Conservation (phyloP, 2,329 filamentous ascomycete genomes). For the Orbilia ellipsospora region DNA sequence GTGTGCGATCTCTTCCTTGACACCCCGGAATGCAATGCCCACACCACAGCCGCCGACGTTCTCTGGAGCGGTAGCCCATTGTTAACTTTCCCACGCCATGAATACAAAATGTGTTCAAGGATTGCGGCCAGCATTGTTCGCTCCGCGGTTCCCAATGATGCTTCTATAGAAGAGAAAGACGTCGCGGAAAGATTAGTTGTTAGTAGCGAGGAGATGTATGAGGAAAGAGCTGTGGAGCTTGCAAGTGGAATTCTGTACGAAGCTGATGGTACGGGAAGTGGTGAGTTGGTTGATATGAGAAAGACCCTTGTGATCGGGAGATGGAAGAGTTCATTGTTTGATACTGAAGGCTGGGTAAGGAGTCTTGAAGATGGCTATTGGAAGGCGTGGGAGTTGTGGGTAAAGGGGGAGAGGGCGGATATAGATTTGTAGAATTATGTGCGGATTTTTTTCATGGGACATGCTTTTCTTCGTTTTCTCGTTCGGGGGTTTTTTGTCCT, state of each 20-base stretch:
- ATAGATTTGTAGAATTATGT: slow-evolving; percentile 74
- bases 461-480: slow-evolving; percentile 26
- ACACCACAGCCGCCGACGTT: slow-evolving; percentile 95
- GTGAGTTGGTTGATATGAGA: slow-evolving; percentile 81
- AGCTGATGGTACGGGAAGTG: slow-evolving; percentile 68
- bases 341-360: slow-evolving; percentile 88
- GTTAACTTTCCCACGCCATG: slow-evolving; percentile 87
- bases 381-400: slow-evolving; percentile 89
- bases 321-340: slow-evolving; percentile 87
- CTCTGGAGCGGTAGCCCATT: slow-evolving; percentile 96
- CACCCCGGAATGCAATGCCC: slow-evolving; percentile 97
- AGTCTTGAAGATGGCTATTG: slow-evolving; percentile 91
- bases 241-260: slow-evolving; percentile 73
- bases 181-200: slow-evolving; percentile 79
- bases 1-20: slow-evolving; percentile 96
- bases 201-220: slow-evolving; percentile 78
- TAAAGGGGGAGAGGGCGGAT: slow-evolving; percentile 85
- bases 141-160: slow-evolving; percentile 80
- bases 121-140: slow-evolving; percentile 96
- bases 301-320: slow-evolving; percentile 83
- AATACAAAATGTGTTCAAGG: slow-evolving; percentile 98
- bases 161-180: slow-evolving; percentile 73
- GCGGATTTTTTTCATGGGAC: slow-evolving; percentile 14
- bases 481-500: slow-evolving; percentile 29
- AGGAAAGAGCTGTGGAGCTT: slow-evolving; percentile 77